A percentile compares a stretch with the other conserved stretches of the same genome.
Conservation (phyloP, 148 eudicot genomes). For the Rhododendron ovatum region DNA sequence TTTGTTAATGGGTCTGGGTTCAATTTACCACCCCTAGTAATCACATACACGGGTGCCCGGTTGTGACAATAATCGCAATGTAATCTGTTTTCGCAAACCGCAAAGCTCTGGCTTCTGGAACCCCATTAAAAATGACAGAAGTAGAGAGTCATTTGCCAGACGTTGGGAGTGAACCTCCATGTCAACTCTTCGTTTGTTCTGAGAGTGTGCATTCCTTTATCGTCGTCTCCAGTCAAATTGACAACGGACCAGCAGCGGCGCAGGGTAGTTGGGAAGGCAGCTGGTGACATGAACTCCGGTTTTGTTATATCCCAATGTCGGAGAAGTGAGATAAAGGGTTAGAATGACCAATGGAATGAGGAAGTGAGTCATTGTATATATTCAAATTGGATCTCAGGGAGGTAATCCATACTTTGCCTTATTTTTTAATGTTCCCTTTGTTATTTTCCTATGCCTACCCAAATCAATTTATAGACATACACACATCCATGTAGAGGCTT, state of each 20-base stretch:
- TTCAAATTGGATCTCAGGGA: too few species aligned
- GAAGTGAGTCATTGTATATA: not conserved
- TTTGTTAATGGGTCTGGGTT: too few species aligned
- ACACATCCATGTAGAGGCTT: not conserved
- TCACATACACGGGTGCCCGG: not conserved
- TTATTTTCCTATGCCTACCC: not conserved
- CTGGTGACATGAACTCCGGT: not conserved
- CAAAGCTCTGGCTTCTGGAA: not conserved
- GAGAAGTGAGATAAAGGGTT: not conserved
- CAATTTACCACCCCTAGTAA: too few species aligned
- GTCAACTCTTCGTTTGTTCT: not conserved
- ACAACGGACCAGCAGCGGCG: not conserved
- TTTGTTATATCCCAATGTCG: not conserved
- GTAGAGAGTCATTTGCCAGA: not conserved
- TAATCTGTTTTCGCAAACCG: not conserved
- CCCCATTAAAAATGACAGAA: not conserved
- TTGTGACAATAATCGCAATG: not conserved
- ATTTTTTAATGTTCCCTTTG: too few species aligned
- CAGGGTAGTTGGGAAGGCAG: not conserved
- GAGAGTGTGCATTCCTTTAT: not conserved
- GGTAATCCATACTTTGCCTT: too few species aligned
- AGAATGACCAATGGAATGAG: not conserved
- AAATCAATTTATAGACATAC: too few species aligned
- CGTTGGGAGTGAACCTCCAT: not conserved
- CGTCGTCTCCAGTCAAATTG: not conserved